These are phyloP conservation scores for Ophryocystis elektroscirrha DNA, from an alignment of 169 alveolate genomes.

Conservation along the genomic window DNA sequence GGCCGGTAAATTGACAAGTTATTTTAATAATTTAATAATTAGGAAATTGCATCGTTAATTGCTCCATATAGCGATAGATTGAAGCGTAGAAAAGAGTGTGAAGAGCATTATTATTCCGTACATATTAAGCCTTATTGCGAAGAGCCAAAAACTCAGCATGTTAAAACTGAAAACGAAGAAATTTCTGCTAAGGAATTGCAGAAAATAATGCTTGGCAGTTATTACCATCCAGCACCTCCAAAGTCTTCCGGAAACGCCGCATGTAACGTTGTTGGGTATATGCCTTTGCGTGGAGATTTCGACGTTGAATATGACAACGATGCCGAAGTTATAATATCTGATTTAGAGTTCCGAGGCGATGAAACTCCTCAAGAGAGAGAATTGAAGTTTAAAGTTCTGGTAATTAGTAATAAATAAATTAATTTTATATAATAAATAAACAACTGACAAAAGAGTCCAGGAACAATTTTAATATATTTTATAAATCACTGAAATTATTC, in stretches of 20 bases:
- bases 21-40: background rate
- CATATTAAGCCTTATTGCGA: slow-evolving; percentile 25
- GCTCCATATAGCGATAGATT: slow-evolving; percentile 12
- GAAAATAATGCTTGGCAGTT: background rate
- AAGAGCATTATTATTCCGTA: slow-evolving; percentile 26
- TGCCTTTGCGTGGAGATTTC: slow-evolving; percentile 92
- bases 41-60: slow-evolving; percentile 23
- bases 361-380: slow-evolving; percentile 22
- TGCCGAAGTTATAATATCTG: slow-evolving; percentile 84
- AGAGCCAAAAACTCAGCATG: too few relatives aligned
- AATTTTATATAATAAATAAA: too few relatives aligned
- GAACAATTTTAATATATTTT: too few relatives aligned
- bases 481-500: too few relatives aligned
- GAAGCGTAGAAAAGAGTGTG: slow-evolving; percentile 33
- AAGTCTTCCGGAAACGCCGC: slow-evolving; percentile 31
- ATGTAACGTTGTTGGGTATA: slow-evolving; percentile 63
- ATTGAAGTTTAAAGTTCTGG: slow-evolving; percentile 17
- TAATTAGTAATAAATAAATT: too few relatives aligned
- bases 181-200: too few relatives aligned
- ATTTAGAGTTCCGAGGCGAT: slow-evolving; percentile 73
- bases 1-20: slow-evolving; percentile 29
- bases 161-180: too few relatives aligned
- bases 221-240: slow-evolving; percentile 7
- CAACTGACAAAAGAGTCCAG: too few relatives aligned
- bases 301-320: slow-evolving; percentile 91